Evolutionary conservation across 768 basidiomycete species (phyloP).

Genomic region (Sutorius australiensis): DNA sequence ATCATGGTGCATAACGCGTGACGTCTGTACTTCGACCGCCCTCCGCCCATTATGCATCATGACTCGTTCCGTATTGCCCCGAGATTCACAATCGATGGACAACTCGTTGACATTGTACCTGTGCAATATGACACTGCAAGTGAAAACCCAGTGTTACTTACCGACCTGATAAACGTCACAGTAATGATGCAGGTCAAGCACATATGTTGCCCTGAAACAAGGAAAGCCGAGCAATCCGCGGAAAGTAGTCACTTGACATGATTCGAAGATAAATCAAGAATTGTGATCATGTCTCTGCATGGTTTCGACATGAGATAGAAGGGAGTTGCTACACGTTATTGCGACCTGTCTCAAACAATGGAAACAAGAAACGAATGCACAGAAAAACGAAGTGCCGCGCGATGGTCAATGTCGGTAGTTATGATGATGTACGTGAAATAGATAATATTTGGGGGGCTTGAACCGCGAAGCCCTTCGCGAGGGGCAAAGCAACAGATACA

Average conservation of each 20-base stretch:
- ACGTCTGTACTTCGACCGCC: not conserved
- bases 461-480: conserved; percentile 51
- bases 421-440: conserved; percentile 8
- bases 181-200: not conserved
- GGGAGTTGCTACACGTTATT: not conserved
- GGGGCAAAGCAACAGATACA: conserved; percentile 26
- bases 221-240: not conserved
- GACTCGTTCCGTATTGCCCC: not conserved
- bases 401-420: not conserved
- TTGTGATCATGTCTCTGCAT: not conserved
- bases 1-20: not conserved
- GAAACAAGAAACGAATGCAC: not conserved
- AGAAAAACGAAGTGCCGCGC: not conserved
- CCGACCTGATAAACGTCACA: not conserved
- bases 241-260: not conserved
- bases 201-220: not conserved
- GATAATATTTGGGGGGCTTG: conserved; percentile 40
- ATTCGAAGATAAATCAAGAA: not conserved
- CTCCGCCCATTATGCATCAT: not conserved
- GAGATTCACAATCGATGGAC: not conserved
- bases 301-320: not conserved
- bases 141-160: not conserved
- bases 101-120: not conserved
- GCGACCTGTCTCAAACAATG: not conserved
- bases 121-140: not conserved